These are phyloP conservation scores for Mycena kentingensis DNA, from an alignment of 768 basidiomycete genomes.

Conservation along the genomic window DNA sequence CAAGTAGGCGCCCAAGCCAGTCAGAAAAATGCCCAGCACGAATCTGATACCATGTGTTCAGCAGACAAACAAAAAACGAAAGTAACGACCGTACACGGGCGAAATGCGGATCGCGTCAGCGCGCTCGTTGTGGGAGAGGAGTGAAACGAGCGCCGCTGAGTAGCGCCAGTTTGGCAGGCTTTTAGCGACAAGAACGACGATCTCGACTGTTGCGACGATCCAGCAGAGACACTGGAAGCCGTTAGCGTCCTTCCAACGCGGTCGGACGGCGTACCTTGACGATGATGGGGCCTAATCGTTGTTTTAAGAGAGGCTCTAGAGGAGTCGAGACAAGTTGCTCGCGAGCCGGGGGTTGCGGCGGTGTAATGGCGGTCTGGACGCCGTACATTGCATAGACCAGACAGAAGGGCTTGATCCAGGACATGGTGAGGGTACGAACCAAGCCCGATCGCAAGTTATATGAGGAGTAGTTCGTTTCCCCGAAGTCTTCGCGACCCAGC, in stretches of 20 bases:
- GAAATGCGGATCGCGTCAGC: slow-evolving; percentile 33
- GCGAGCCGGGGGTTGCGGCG: slow-evolving; percentile 39
- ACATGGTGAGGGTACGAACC: slow-evolving; percentile 23
- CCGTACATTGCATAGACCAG: slow-evolving; percentile 45
- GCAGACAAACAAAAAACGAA: neutral
- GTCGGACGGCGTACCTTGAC: slow-evolving; percentile 37
- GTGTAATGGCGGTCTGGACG: slow-evolving; percentile 47
- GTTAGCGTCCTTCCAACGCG: neutral
- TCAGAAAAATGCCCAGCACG: slow-evolving; percentile 41
- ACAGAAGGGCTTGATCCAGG: slow-evolving; percentile 45
- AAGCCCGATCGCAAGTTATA: slow-evolving; percentile 15
- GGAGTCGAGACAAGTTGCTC: slow-evolving; percentile 38
- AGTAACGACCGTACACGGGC: slow-evolving; percentile 30
- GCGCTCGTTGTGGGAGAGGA: slow-evolving; percentile 27
- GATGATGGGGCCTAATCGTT: slow-evolving; percentile 33
- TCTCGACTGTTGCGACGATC: slow-evolving; percentile 40
- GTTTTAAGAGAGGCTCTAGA: slow-evolving; percentile 40
- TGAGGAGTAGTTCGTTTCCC: slow-evolving; percentile 16
- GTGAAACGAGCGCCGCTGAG: slow-evolving; percentile 30
- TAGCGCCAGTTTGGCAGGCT: slow-evolving; percentile 23
- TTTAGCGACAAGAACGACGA: slow-evolving; percentile 37
- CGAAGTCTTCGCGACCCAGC: slow-evolving; percentile 18
- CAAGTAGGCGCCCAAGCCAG: slow-evolving; percentile 32
- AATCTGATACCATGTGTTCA: slow-evolving; percentile 15
- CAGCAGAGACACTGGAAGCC: slow-evolving; percentile 38